Evolutionary conservation across 257 asterid species (phyloP), one percentile per base, ranked within the genome.

Genomic region (Voacanga thouarsii): DNA sequence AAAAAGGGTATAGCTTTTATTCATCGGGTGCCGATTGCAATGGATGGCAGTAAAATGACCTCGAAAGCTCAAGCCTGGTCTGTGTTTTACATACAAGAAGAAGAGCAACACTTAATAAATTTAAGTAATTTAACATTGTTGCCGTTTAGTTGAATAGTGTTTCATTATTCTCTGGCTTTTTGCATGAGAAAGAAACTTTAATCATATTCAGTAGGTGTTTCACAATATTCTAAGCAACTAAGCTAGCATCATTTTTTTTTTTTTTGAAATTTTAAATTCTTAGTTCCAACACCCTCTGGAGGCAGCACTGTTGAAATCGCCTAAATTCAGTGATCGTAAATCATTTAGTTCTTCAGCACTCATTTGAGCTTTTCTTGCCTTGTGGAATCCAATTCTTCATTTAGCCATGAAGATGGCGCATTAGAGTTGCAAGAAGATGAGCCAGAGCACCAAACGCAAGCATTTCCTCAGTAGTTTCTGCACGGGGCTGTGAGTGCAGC

Each of bases 331-430:
- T 50, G 43, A 26, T 72, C 37, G 43, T 72, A 72, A 10, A 72
- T 50, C 76, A 49, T 72, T 8, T 72, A 72, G 28, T 50, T 72
- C 47, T 72, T 72, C 59, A 50, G 60, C 41, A 72, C 76, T 64
- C 76, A 72, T 7, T 50, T 50, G 41, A 77, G 71, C 26, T 64
- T 72, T 37, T 50, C 43, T 72, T 47, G n/a, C 2, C 57, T 24
- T 5, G 30, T 6, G 33, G 18, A 23, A 39, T 44, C 60, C 39
- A 71, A 28, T 41, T 30, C n/a, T 24, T 72, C 76, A 14, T 51
- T 44, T 2, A 15, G 45, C 75, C 75, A 71, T 2, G 75, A 24
- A 24, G 14, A 26, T 2, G 75, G 4, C 4, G 21, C 33, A 33
- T 37, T 28, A 37, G 68, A 74, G 19, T 18, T 33, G 71, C 71